Evolutionary conservation across 495 filamentous ascomycete genomes (phyloP).

Genomic region (Penicillium silybi): DNA sequence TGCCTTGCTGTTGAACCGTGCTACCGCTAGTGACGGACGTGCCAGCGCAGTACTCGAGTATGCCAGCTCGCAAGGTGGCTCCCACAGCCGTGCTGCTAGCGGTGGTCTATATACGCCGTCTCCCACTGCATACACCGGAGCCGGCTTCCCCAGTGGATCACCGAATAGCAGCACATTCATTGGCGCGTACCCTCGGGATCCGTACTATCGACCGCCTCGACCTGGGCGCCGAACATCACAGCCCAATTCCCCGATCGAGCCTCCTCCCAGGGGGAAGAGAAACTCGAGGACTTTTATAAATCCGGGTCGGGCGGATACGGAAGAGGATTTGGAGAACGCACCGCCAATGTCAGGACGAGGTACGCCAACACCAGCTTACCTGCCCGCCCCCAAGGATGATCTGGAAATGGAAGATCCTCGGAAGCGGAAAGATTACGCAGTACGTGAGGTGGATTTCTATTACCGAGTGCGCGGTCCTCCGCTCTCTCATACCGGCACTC

Average conservation of each 20-base stretch:
- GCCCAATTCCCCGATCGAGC: slow-evolving; percentile 16
- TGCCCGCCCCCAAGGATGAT: slow-evolving; percentile 50
- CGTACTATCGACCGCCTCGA: slow-evolving; percentile 82
- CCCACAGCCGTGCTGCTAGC: slow-evolving; percentile 43
- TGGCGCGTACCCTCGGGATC: slow-evolving; percentile 52
- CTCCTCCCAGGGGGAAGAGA: slow-evolving; percentile 33
- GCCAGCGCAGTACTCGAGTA: slow-evolving; percentile 44
- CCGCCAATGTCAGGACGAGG: slow-evolving; percentile 47
- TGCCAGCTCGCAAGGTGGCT: slow-evolving; percentile 42
- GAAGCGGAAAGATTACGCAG: slow-evolving; percentile 75
- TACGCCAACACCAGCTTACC: slow-evolving; percentile 51
- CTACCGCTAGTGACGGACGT: slow-evolving; percentile 44
- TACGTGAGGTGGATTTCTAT: slow-evolving; percentile 91
- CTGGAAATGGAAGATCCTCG: slow-evolving; percentile 50
- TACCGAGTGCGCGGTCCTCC: slow-evolving; percentile 91
- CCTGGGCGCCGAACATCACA: slow-evolving; percentile 59
- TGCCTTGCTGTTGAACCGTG: slow-evolving; percentile 62
- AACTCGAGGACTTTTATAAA: slow-evolving; percentile 42
- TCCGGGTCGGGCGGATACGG: slow-evolving; percentile 30
- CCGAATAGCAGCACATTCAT: slow-evolving; percentile 44
- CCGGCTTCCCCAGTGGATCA: slow-evolving; percentile 30
- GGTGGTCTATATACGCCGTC: slow-evolving; percentile 62
- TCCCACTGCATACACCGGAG: slow-evolving; percentile 67
- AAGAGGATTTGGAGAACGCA: slow-evolving; percentile 42
- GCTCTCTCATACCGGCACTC: slow-evolving; percentile 71